Base-by-base conservation (phyloP, 192 early-diverging fungal genomes). In the Entomortierella beljakovae region DNA sequence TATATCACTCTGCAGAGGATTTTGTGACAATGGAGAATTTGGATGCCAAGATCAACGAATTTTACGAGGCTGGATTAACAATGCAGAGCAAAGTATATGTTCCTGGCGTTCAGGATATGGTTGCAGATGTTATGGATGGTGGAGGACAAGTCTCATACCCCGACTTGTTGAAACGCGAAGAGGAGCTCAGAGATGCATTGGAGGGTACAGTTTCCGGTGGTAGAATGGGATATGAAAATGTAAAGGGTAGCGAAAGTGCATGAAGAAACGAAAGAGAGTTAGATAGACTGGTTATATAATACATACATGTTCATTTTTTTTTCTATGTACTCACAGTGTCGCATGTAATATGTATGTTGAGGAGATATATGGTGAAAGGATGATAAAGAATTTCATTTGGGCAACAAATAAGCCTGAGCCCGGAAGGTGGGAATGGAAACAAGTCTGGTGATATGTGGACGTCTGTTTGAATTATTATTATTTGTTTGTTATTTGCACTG, bases 1-100 rank as follows among this genome's bases (percentile, higher is more conserved):
- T 79, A 70, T 79, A 79, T 33, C 75, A 79, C 46, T 61, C 60
- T 0, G 75, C 75, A 1, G 75, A 79, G 6, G 54, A 61, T 42
- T 79, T 79, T 79, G 67, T 79, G 48, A 79, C 75, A 50, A 51
- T 79, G 56, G 75, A 79, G 55, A 79, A 79, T 57, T 53, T 79
- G 67, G 75, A 79, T 32, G 75, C 61, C 67, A 79, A 79, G 48
- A 50, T 79, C 38, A 64, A 79, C 29, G 75, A 79, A 51, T 79
- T 79, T 57, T 79, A 70, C 33, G 75, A 79, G 67, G 64, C 75
- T 1, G 67, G 75, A 53, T 18, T 77, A 66, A 61, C 59, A n/a
- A 40, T 70, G 43, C 68, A 79, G 48, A 70, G 62, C 61, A 69
- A 64, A 61, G 75, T 64, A 18, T 79, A 65, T 40, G 37, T 55